Evolutionary conservation across 805 yeast genomes (phyloP).

Genomic region (Metschnikowia lochheadii): DNA sequence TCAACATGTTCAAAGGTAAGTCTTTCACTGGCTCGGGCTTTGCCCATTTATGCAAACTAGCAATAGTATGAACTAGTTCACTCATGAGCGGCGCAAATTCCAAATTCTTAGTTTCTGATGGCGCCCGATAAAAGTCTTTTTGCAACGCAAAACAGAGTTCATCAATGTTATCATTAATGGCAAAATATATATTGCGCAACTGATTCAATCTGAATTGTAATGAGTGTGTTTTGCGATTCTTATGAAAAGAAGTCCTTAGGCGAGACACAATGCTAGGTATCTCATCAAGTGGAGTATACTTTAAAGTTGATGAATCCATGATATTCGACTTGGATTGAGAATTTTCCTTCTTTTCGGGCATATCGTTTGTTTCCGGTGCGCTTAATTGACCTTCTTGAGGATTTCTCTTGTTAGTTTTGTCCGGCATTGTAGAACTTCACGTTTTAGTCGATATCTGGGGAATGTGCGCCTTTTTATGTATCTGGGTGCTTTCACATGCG

Average conservation of each 20-base stretch:
- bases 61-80: conserved; percentile 59
- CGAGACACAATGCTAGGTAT: conserved; percentile 46
- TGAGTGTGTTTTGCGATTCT: conserved; percentile 45
- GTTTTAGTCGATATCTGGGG: not conserved
- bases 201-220: conserved; percentile 55
- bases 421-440: not conserved
- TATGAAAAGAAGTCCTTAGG: conserved; percentile 41
- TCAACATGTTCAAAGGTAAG: conserved; percentile 32
- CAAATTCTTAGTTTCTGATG: conserved; percentile 54
- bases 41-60: conserved; percentile 57
- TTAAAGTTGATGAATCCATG: conserved; percentile 13
- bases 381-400: not conserved
- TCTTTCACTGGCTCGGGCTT: conserved; percentile 44
- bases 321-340: not conserved
- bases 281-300: conserved; percentile 44
- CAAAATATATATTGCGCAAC: conserved; percentile 63
- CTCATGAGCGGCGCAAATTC: conserved; percentile 51
- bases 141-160: conserved; percentile 53
- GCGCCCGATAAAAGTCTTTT: conserved; percentile 64
- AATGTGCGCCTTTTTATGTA: conserved; percentile 1
- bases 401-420: not conserved
- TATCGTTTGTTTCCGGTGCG: not conserved
- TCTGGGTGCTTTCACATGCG: not conserved
- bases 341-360: not conserved
- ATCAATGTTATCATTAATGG: conserved; percentile 54